These are phyloP conservation scores for Neurospora crassa DNA, from an alignment of 2,329 filamentous ascomycete genomes.

Conservation along the genomic window DNA sequence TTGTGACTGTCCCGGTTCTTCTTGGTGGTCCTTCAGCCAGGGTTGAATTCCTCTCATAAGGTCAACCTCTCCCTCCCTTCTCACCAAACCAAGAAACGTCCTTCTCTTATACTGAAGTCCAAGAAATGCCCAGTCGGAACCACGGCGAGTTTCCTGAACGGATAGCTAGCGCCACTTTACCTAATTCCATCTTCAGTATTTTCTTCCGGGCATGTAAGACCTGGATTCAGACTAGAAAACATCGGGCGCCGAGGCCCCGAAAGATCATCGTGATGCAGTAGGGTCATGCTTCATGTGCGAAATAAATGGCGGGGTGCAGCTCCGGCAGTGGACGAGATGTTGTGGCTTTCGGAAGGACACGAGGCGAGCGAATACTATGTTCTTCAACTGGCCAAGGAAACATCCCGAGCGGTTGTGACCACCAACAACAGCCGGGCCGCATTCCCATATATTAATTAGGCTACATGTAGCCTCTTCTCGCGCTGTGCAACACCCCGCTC, in stretches of 20 bases:
- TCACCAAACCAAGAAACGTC: not conserved
- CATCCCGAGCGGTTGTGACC: slow-evolving; percentile 9
- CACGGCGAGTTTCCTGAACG: not conserved
- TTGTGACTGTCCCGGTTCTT: not conserved
- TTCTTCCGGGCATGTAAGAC: not conserved
- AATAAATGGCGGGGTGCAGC: not conserved
- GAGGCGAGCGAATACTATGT: not conserved
- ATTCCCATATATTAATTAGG: slow-evolving; percentile 19
- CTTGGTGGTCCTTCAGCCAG: not conserved
- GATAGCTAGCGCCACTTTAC: not conserved
- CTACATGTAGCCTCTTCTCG: not conserved
- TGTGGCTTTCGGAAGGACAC: not conserved
- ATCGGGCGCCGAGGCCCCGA: not conserved
- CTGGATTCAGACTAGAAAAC: not conserved
- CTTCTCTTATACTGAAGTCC: not conserved
- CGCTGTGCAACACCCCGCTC: not conserved
- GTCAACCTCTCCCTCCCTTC: not conserved
- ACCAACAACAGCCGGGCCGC: slow-evolving; percentile 16
- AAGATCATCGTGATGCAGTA: not conserved
- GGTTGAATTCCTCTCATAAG: not conserved
- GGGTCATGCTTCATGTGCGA: not conserved
- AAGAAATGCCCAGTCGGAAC: not conserved
- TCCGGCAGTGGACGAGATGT: not conserved
- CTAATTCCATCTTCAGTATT: not conserved
- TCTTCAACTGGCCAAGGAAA: slow-evolving; percentile 2